Conservation (phyloP, 2,329 filamentous ascomycete species). For the Fusarium tjaetaba region DNA sequence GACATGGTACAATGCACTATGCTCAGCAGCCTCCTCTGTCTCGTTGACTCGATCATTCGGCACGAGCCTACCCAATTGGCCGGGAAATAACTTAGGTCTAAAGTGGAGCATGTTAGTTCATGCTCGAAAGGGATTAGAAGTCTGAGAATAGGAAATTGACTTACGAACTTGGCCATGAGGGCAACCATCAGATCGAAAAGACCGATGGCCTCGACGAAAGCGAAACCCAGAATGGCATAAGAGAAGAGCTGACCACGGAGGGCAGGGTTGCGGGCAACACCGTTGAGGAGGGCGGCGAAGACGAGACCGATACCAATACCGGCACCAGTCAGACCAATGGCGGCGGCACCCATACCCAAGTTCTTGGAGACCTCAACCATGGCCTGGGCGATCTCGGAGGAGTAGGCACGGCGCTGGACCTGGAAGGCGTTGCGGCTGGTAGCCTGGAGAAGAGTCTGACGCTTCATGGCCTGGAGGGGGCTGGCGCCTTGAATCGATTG, state of each 20-base stretch:
- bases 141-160: constrained; percentile 47
- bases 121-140: not conserved
- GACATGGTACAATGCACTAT: constrained; percentile 41
- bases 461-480: constrained; percentile 80
- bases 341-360: constrained; percentile 87
- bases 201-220: constrained; percentile 93
- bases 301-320: constrained; percentile 97
- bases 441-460: constrained; percentile 74
- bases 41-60: constrained; percentile 50
- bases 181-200: constrained; percentile 91
- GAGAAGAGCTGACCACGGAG: constrained; percentile 96
- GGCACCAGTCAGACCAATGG: constrained; percentile 91
- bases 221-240: constrained; percentile 95
- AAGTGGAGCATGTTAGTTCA: constrained; percentile 13
- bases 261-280: constrained; percentile 92
- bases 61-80: constrained; percentile 49
- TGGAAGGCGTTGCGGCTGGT: constrained; percentile 73
- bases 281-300: constrained; percentile 88
- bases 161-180: constrained; percentile 91
- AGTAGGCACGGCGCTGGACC: constrained; percentile 79
- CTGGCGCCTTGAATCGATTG: constrained; percentile 59
- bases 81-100: constrained; percentile 52
- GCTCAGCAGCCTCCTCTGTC: constrained; percentile 45
- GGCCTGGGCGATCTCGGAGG: constrained; percentile 87
- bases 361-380: constrained; percentile 93